A percentile compares a stretch with the other conserved stretches of the same genome.
phyloP scores from a whole-genome alignment of 2,329 filamentous ascomycete species.

The Aspergillus piperis region DNA sequence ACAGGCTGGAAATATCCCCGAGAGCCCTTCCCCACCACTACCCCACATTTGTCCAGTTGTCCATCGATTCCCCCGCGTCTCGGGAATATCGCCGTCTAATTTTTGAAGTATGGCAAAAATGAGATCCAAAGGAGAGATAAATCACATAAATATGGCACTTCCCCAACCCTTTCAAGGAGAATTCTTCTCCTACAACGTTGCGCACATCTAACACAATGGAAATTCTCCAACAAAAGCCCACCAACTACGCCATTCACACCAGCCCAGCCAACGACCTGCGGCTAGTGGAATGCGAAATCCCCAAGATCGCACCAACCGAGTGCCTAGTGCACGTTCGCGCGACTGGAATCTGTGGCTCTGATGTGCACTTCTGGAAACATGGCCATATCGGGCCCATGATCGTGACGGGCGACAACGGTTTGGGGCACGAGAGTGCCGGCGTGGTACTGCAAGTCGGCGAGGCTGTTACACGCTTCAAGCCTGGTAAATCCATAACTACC shows the following conservation, averaged over 20 bases:
- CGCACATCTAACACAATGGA: constrained; percentile 14
- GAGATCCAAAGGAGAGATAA: neutral
- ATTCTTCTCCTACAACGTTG: no score
- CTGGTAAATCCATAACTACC: constrained; percentile 4
- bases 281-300: constrained; percentile 21
- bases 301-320: constrained; percentile 15
- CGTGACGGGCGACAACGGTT: constrained; percentile 23
- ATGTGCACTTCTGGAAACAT: constrained; percentile 26
- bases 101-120: neutral
- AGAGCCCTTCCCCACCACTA: neutral
- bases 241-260: constrained; percentile 23
- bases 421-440: constrained; percentile 24
- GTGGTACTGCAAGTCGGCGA: constrained; percentile 20
- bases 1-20: neutral
- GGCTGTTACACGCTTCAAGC: constrained; percentile 20
- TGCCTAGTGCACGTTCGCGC: constrained; percentile 22
- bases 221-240: constrained; percentile 16
- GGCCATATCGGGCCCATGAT: constrained; percentile 22
- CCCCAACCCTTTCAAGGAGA: neutral
- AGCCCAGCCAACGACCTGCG: constrained; percentile 21
- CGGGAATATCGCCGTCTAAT: neutral
- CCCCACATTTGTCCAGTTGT: neutral
- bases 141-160: neutral
- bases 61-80: neutral
- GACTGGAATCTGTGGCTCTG: constrained; percentile 23